A percentile compares a stretch with the other conserved stretches of the same genome.
Evolutionary conservation across 106 monocot genomes (phyloP).

Genomic region (Apostasia shenzhenica): DNA sequence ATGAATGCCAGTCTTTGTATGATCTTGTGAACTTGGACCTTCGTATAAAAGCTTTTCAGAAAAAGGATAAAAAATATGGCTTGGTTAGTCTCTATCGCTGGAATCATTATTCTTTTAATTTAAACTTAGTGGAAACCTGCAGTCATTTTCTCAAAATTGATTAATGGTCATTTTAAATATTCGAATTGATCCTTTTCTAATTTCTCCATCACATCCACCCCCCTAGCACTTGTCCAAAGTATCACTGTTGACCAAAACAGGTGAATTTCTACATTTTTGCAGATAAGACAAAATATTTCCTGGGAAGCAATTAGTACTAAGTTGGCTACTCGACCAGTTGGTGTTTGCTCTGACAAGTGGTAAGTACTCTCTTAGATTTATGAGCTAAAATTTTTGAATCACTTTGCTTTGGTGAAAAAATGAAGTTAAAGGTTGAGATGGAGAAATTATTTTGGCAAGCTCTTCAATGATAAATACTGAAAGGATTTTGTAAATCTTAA

Average conservation of each 20-base stretch:
- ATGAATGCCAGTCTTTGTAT: slow-evolving; percentile 46
- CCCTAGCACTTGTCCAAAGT: too few species aligned
- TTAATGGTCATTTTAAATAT: background rate
- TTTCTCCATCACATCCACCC: background rate
- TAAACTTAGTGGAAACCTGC: background rate
- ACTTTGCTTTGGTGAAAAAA: too few species aligned
- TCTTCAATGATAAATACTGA: too few species aligned
- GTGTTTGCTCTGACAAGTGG: slow-evolving; percentile 59
- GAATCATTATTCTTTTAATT: background rate
- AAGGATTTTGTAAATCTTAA: too few species aligned
- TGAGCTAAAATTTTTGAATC: too few species aligned
- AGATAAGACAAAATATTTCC: slow-evolving; percentile 76
- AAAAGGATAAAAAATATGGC: slow-evolving; percentile 20
- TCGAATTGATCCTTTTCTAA: background rate
- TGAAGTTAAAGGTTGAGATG: too few species aligned
- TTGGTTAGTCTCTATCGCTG: slow-evolving; percentile 20
- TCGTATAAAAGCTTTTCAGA: slow-evolving; percentile 31
- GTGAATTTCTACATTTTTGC: background rate
- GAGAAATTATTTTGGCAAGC: too few species aligned
- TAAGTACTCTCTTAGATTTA: slow-evolving; percentile 10
- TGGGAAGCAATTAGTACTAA: slow-evolving; percentile 84
- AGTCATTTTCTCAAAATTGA: background rate
- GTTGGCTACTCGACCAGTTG: slow-evolving; percentile 36
- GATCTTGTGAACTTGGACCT: slow-evolving; percentile 58
- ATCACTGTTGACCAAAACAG: background rate